A percentile compares a stretch with the other conserved stretches of the same genome.
phyloP scores from a whole-genome alignment of 23 red algal species.

The Gracilaria vermiculophylla region DNA sequence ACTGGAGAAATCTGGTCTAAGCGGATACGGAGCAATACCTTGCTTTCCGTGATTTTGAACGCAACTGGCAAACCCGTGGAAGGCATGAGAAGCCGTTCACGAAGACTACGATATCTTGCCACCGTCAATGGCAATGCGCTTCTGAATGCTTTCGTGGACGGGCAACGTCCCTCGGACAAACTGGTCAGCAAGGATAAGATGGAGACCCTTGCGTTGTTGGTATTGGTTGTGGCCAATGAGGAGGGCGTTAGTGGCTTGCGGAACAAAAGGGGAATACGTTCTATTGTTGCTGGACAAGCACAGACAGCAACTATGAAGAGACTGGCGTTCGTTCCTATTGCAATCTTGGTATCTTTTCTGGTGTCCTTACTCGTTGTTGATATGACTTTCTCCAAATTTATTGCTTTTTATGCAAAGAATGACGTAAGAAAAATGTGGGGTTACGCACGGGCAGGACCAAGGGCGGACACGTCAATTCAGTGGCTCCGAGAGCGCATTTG shows the following conservation, averaged over 20 bases:
- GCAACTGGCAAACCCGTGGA: background rate
- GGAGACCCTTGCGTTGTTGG: background rate
- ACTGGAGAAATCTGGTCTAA: background rate
- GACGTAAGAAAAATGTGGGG: background rate
- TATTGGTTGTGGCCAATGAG: slow-evolving; percentile 2
- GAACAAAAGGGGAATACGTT: background rate
- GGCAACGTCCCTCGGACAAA: background rate
- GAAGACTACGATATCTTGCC: background rate
- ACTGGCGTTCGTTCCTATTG: background rate
- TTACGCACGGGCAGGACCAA: background rate
- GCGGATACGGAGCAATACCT: background rate
- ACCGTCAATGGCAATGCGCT: background rate
- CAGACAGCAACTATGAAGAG: slow-evolving; percentile 13
- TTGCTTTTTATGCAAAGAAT: background rate
- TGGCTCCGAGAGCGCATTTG: slow-evolving; percentile 10
- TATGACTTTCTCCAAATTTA: background rate
- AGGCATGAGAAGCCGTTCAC: background rate
- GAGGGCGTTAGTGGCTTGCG: background rate
- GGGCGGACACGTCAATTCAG: slow-evolving; percentile 8
- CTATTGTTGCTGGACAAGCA: background rate
- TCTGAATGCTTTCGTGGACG: background rate
- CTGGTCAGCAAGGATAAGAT: background rate
- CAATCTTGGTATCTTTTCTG: background rate
- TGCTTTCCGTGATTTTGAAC: background rate
- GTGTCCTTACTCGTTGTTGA: background rate